phyloP scores from a whole-genome alignment of 441 rosid genomes.

The Macaranga tanarius region DNA sequence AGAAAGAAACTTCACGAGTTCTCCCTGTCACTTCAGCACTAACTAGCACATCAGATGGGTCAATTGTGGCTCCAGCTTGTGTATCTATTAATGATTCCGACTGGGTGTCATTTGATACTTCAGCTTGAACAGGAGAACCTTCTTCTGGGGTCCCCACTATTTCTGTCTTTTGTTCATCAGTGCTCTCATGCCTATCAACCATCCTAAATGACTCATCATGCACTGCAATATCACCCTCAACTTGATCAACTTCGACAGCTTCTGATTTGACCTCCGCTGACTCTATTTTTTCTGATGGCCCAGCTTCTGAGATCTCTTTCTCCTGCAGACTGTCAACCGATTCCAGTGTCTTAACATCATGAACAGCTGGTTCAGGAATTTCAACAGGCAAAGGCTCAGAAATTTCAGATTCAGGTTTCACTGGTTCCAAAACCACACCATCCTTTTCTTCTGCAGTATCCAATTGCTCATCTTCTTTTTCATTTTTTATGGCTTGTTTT shows the following conservation, averaged over 20 bases:
- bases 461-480: slow-evolving; percentile 32
- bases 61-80: slow-evolving; percentile 32
- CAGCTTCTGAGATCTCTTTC: slow-evolving; percentile 36
- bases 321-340: slow-evolving; percentile 35
- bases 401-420: slow-evolving; percentile 43
- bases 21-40: slow-evolving; percentile 34
- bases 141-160: slow-evolving; percentile 41
- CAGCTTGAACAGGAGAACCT: slow-evolving; percentile 30
- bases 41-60: slow-evolving; percentile 37
- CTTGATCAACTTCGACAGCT: slow-evolving; percentile 38
- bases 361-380: slow-evolving; percentile 36
- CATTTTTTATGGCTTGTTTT: slow-evolving; percentile 31
- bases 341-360: slow-evolving; percentile 33
- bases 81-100: slow-evolving; percentile 39
- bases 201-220: slow-evolving; percentile 35
- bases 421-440: slow-evolving; percentile 33
- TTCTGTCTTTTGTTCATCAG: slow-evolving; percentile 37
- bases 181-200: slow-evolving; percentile 40
- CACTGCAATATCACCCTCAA: slow-evolving; percentile 30
- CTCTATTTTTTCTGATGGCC: slow-evolving; percentile 39
- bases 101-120: slow-evolving; percentile 19
- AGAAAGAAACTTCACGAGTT: slow-evolving; percentile 39
- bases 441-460: slow-evolving; percentile 39
- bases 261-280: slow-evolving; percentile 41
- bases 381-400: slow-evolving; percentile 30